Percentiles rank a stretch among this genome's conserved stretches.
Evolutionary conservation across 75 land plant species (phyloP).

Genomic region (Larix kaempferi): DNA sequence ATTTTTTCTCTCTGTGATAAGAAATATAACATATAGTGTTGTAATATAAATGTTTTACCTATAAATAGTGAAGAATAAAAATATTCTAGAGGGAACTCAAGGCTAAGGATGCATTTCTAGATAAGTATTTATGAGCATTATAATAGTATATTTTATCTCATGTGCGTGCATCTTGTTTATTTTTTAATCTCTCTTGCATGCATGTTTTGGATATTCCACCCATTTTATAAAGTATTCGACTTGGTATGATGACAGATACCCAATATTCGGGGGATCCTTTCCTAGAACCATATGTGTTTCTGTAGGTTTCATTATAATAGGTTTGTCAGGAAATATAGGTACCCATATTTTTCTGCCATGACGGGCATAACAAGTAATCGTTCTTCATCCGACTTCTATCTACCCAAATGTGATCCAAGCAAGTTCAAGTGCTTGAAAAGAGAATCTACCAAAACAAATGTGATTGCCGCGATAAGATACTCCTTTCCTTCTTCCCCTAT

Average conservation of each 20-base stretch:
- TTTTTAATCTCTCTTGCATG: too few relatives aligned
- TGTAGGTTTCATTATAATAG: conserved; percentile 11
- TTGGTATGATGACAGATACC: neutral
- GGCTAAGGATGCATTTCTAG: too few relatives aligned
- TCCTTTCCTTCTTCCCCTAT: conserved; percentile 1
- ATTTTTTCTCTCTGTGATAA: too few relatives aligned
- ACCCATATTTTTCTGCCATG: conserved; percentile 23
- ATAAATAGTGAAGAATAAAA: too few relatives aligned
- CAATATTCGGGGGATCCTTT: neutral
- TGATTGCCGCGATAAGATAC: neutral
- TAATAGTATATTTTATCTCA: too few relatives aligned
- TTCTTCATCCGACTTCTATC: conserved; percentile 5
- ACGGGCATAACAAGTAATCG: conserved; percentile 26
- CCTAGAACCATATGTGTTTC: conserved; percentile 7
- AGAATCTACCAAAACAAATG: conserved; percentile 4
- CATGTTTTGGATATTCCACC: neutral
- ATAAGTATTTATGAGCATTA: too few relatives aligned
- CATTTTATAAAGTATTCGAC: conserved; percentile 6
- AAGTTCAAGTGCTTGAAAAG: neutral
- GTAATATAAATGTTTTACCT: too few relatives aligned
- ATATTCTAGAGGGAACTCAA: too few relatives aligned
- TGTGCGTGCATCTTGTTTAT: too few relatives aligned
- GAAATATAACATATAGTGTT: too few relatives aligned
- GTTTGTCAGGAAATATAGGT: conserved; percentile 25
- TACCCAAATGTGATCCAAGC: neutral